Base-by-base conservation (phyloP, 345 rosid genomes). In the Eucalyptus virginea region DNA sequence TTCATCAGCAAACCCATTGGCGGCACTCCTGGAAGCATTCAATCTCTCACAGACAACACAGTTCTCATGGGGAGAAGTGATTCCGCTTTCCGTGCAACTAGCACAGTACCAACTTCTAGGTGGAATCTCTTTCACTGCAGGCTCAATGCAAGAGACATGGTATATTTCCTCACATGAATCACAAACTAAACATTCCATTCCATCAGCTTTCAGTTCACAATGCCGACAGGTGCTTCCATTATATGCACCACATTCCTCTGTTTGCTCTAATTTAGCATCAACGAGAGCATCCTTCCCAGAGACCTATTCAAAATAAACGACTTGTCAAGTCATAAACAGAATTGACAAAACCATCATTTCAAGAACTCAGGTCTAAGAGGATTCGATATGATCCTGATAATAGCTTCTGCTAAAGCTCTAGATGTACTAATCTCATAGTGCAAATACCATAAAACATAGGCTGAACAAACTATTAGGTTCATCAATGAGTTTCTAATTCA, bases 91-190 rank as follows among this genome's bases (percentile, higher is more conserved):
- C 52, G 91, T 91, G 94, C 99, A 98, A 90, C 86, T 91, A 49
- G 89, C 90, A 91, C 99, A 98, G 89, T 95, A 96, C 99, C 99
- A 98, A 62, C 92, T 94, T 90, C 83, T 93, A 3, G 91, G 94
- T 32, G 97, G 95, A 88, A 95, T 96, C 92, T 92, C 94, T 86
- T 92, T 92, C 87, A 94, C 93, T 87, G 95, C 95, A 54, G 98
- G 98, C 87, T 95, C 92, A 86, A 95, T 96, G 90, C 99, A 98
- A 87, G 96, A 91, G 92, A 97, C 93, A 90, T 97, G 99, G 92
- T 95, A 96, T 90, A 94, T 93, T 87, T 95, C 96, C 91, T 97
- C 98, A 24, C 99, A 98, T 50, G 97, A 96, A 93, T 96, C 98
- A 90, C 99, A 98, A 34, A 96, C 95, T 91, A 98, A 94, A 90